phyloP scores from a whole-genome alignment of 2,329 filamentous ascomycete species.

The Sporothrix protearum region DNA sequence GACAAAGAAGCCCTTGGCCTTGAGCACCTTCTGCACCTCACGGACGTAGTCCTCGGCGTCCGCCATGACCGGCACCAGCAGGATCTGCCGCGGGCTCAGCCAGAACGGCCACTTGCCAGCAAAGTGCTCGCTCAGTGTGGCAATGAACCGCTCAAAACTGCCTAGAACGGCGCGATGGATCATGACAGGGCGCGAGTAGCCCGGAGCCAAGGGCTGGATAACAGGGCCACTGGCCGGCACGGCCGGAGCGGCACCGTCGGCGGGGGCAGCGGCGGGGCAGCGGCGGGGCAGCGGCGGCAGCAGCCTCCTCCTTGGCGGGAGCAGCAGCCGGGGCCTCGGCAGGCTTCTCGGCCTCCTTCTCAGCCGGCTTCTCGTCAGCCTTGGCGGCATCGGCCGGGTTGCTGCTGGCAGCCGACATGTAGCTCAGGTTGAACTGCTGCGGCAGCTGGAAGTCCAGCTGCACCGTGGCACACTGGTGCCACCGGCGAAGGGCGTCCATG shows the following conservation, averaged over 20 bases:
- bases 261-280: slow-evolving; percentile 49
- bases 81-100: slow-evolving; percentile 77
- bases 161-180: slow-evolving; percentile 80
- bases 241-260: slow-evolving; percentile 34
- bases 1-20: slow-evolving; percentile 64
- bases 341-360: neutral
- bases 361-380: neutral
- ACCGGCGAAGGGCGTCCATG: slow-evolving; percentile 76
- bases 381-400: slow-evolving; percentile 13
- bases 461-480: slow-evolving; percentile 81
- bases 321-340: slow-evolving; percentile 13
- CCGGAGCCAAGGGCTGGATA: slow-evolving; percentile 56
- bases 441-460: slow-evolving; percentile 78
- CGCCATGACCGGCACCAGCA: slow-evolving; percentile 74
- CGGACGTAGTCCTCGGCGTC: slow-evolving; percentile 68
- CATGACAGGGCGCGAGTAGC: slow-evolving; percentile 79
- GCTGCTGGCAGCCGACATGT: slow-evolving; percentile 33
- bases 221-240: slow-evolving; percentile 37
- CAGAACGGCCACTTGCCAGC: slow-evolving; percentile 88
- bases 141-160: slow-evolving; percentile 62
- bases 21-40: slow-evolving; percentile 67
- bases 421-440: slow-evolving; percentile 30
- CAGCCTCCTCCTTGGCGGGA: slow-evolving; percentile 33
- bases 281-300: no score
- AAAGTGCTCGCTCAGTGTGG: slow-evolving; percentile 79